Conservation (phyloP, 495 filamentous ascomycete genomes). For the Podospora sp. region DNA sequence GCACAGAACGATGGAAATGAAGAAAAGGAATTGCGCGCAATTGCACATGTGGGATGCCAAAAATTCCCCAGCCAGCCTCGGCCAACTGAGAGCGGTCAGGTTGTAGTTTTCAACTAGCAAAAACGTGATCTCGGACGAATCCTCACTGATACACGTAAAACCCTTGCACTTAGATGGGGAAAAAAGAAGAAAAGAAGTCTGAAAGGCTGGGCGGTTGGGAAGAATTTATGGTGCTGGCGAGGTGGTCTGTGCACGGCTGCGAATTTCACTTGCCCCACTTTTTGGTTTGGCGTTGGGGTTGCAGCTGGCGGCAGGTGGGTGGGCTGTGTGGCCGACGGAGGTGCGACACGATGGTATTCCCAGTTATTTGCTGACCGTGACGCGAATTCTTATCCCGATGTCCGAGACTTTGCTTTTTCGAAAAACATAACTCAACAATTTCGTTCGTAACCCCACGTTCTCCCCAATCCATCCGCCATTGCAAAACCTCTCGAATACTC, state of each 20-base stretch:
- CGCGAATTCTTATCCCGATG: background rate
- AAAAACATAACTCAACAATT: background rate
- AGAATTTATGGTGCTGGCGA: constrained; percentile 14
- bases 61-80: constrained; percentile 33
- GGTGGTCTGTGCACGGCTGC: constrained; percentile 30
- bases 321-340: background rate
- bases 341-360: background rate
- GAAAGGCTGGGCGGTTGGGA: background rate
- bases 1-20: constrained; percentile 30
- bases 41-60: constrained; percentile 29
- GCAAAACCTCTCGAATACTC: background rate
- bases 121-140: constrained; percentile 59
- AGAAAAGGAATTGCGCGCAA: constrained; percentile 1
- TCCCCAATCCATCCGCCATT: background rate
- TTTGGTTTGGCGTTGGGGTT: background rate
- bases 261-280: constrained; percentile 17
- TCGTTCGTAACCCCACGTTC: background rate
- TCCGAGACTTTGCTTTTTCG: background rate
- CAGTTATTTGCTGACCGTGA: too few relatives aligned
- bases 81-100: constrained; percentile 48
- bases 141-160: constrained; percentile 57
- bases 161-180: constrained; percentile 47
- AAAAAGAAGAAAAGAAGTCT: constrained; percentile 23
- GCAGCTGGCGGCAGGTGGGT: background rate
- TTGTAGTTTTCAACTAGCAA: constrained; percentile 63